Evolutionary conservation across 1,284 basidiomycete species (phyloP).

Genomic region (Ustilago lituana): DNA sequence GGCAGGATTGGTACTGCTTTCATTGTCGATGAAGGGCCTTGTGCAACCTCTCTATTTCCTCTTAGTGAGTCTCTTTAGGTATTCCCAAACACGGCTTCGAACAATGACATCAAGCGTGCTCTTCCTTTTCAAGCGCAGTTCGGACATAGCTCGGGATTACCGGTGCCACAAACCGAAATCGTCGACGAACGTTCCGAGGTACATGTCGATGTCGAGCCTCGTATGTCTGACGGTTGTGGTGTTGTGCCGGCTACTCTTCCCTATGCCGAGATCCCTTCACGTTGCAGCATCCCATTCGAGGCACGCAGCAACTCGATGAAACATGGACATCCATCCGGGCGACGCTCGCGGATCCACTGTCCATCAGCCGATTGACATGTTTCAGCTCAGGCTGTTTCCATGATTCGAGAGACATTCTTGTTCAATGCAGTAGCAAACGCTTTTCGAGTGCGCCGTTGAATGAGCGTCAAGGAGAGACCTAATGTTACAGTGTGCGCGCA

Average conservation of each 20-base stretch:
- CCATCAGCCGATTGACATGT: constrained; percentile 1
- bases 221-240: background rate
- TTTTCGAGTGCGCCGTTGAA: background rate
- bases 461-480: constrained; percentile 2
- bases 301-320: background rate
- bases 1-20: constrained; percentile 1
- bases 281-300: constrained; percentile 9
- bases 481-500: constrained; percentile 24
- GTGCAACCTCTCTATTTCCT: no score
- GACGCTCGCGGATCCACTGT: constrained; percentile 20
- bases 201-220: background rate
- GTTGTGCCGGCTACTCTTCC: background rate
- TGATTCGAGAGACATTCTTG: no score
- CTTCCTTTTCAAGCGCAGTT: no score
- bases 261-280: constrained; percentile 5
- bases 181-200: no score
- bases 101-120: no score
- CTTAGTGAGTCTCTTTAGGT: no score
- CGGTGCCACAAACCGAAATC: no score
- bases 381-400: no score
- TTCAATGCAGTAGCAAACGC: background rate
- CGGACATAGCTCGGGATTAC: background rate
- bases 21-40: no score
- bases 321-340: background rate
- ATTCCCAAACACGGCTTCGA: no score